These are phyloP conservation scores for Arachis stenosperma DNA, from an alignment of 306 rosid genomes.

Conservation along the genomic window DNA sequence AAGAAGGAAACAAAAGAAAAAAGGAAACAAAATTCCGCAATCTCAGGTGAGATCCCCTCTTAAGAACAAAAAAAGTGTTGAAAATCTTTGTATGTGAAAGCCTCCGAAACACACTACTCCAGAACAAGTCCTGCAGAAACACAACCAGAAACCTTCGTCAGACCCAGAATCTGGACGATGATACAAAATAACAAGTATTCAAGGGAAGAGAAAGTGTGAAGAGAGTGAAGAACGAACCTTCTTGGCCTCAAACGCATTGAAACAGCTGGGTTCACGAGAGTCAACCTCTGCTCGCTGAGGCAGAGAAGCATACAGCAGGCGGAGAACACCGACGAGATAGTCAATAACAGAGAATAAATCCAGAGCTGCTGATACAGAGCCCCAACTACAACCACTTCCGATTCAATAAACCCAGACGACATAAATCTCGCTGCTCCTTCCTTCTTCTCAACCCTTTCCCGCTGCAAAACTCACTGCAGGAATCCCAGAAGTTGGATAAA, in stretches of 20 bases:
- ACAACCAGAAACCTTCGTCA: not conserved
- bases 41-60: constrained; percentile 64
- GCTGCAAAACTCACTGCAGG: not conserved
- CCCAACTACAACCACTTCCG: constrained; percentile 61
- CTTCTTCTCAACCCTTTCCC: constrained; percentile 41
- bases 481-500: not conserved
- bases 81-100: constrained; percentile 66
- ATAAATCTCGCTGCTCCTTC: constrained; percentile 58
- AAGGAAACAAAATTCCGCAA: constrained; percentile 6
- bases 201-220: too few species aligned
- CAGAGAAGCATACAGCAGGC: constrained; percentile 48
- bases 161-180: too few species aligned
- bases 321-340: not conserved
- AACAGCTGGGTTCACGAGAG: constrained; percentile 42
- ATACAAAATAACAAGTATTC: too few species aligned
- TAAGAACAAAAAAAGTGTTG: constrained; percentile 59
- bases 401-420: constrained; percentile 70
- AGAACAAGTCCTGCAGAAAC: constrained; percentile 69
- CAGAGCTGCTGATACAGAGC: constrained; percentile 70
- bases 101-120: constrained; percentile 65
- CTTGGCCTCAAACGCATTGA: constrained; percentile 92
- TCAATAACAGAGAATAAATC: constrained; percentile 17
- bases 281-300: constrained; percentile 47
- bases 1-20: not conserved
- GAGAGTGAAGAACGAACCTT: constrained; percentile 44